phyloP scores from a whole-genome alignment of 495 filamentous ascomycete genomes.

The Oleoguttula mirabilis region DNA sequence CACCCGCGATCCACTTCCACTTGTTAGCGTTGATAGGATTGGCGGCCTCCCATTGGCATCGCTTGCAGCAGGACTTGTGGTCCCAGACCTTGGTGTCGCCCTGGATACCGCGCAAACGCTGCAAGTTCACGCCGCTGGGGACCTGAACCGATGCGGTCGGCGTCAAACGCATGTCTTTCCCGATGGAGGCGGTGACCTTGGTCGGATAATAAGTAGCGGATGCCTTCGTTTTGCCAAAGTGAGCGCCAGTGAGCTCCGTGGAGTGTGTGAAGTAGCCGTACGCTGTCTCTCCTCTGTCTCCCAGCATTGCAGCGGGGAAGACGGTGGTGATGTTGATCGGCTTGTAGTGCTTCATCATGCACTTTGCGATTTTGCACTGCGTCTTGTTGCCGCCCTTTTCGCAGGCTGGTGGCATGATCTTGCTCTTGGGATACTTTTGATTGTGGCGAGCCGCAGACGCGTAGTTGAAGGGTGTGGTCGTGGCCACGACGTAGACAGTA shows the following conservation, averaged over 20 bases:
- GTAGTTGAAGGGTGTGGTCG: neutral
- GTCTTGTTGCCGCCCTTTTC: neutral
- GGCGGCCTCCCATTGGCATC: too few species aligned
- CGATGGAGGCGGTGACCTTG: neutral
- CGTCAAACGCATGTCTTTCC: too few species aligned
- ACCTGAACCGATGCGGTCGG: too few species aligned
- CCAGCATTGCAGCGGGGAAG: neutral
- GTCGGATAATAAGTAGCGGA: neutral
- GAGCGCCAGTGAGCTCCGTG: neutral
- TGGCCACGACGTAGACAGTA: neutral
- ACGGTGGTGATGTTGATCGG: conserved; percentile 4
- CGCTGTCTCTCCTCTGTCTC: neutral
- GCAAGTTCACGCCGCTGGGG: too few species aligned
- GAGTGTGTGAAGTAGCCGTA: neutral
- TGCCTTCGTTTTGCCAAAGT: neutral
- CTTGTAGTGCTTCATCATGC: neutral
- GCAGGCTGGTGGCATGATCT: conserved; percentile 1
- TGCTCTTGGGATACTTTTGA: neutral
- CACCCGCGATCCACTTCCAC: too few species aligned
- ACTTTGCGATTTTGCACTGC: neutral
- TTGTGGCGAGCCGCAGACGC: neutral
- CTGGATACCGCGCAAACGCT: too few species aligned
- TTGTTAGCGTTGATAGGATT: too few species aligned
- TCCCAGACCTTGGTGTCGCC: too few species aligned
- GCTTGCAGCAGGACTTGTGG: too few species aligned